These are phyloP conservation scores for Tieghemiomyces parasiticus DNA, from an alignment of 192 early-diverging fungal species.

Conservation along the genomic window DNA sequence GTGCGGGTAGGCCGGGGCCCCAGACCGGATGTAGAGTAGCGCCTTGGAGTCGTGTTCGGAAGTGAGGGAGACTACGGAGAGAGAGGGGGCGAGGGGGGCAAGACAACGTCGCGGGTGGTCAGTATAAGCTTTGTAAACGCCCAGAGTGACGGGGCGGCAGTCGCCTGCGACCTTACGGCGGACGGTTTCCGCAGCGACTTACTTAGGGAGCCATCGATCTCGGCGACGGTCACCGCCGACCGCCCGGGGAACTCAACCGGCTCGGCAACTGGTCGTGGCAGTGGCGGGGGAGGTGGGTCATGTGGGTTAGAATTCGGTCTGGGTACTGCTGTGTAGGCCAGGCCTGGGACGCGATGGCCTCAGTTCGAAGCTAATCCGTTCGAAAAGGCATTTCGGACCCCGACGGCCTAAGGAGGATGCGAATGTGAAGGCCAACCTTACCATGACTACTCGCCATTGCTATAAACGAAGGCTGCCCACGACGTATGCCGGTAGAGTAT, in stretches of 20 bases:
- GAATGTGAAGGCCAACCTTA: no score
- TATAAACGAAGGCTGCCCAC: no score
- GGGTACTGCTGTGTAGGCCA: no score
- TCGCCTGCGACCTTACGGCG: not conserved
- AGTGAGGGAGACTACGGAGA: constrained; percentile 15
- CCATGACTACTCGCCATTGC: no score
- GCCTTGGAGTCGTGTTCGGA: constrained; percentile 19
- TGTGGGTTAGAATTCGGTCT: no score
- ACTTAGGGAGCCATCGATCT: not conserved
- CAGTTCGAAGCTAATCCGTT: no score
- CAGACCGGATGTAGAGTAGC: constrained; percentile 23
- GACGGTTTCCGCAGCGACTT: not conserved
- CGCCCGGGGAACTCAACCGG: not conserved
- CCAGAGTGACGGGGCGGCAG: not conserved
- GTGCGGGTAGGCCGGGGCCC: constrained; percentile 29
- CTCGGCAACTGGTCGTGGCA: no score
- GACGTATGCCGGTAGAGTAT: no score
- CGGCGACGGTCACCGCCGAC: not conserved
- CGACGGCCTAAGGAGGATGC: no score
- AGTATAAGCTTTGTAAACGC: not conserved
- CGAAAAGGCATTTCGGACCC: no score
- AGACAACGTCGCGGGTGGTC: constrained; percentile 17
- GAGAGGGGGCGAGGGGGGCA: constrained; percentile 15
- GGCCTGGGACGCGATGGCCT: no score
- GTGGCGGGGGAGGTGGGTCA: no score